Conservation (phyloP, 345 rosid genomes). For the Eucalyptus pauciflora region DNA sequence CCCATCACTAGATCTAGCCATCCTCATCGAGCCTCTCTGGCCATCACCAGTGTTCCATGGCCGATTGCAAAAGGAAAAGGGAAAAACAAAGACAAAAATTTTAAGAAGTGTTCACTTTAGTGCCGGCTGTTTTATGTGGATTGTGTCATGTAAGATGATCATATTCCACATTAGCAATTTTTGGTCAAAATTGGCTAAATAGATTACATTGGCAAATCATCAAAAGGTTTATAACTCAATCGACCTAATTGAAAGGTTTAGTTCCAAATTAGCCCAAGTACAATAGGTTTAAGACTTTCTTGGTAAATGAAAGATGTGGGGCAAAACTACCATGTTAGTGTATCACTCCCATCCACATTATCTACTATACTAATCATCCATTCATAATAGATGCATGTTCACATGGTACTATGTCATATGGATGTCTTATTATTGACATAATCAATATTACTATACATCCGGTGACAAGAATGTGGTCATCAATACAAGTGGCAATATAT, state of each 20-base stretch:
- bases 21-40: no score
- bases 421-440: neutral
- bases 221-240: no score
- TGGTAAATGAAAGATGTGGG: neutral
- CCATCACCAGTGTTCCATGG: no score
- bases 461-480: neutral
- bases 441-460: neutral
- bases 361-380: neutral
- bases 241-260: no score
- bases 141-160: fast-evolving
- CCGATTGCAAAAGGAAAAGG: no score
- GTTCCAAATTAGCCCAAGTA: fast-evolving
- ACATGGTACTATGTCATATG: neutral
- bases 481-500: neutral
- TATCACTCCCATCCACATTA: neutral
- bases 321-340: neutral
- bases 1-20: no score
- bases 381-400: neutral
- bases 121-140: fast-evolving
- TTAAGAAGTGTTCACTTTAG: no score
- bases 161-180: no score
- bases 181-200: no score
- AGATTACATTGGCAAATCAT: no score
- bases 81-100: no score
- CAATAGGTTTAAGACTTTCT: no score